phyloP scores from a whole-genome alignment of 768 basidiomycete species.

The Tricholoma hemisulphureum region DNA sequence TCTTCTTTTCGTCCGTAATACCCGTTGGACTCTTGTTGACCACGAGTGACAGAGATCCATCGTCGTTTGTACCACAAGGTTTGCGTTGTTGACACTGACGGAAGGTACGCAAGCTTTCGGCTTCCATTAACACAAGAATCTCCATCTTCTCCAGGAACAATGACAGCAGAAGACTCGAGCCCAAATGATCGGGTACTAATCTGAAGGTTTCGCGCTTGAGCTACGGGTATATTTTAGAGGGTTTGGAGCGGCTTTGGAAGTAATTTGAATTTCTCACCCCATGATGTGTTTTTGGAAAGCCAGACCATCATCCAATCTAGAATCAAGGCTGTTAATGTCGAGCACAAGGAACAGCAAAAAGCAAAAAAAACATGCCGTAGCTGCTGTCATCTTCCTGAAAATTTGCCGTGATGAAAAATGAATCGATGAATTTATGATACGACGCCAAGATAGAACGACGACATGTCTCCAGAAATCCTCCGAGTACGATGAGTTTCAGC shows the following conservation, averaged over 20 bases:
- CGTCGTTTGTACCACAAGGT: constrained; percentile 51
- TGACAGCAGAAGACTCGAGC: constrained; percentile 28
- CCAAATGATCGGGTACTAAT: constrained; percentile 32
- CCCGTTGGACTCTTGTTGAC: constrained; percentile 30
- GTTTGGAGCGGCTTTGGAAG: background rate
- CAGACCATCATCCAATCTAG: constrained; percentile 72
- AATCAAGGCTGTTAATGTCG: background rate
- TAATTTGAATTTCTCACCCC: constrained; percentile 38
- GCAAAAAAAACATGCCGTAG: constrained; percentile 42
- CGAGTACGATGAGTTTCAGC: constrained; percentile 60
- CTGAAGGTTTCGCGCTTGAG: constrained; percentile 15
- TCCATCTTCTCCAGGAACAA: constrained; percentile 39
- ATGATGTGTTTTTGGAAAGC: constrained; percentile 58
- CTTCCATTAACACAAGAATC: constrained; percentile 19
- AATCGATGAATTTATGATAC: constrained; percentile 45
- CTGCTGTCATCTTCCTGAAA: constrained; percentile 60
- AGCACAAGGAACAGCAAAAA: background rate
- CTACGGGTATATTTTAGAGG: background rate
- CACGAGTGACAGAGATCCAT: constrained; percentile 39
- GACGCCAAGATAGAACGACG: constrained; percentile 44
- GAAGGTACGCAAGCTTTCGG: constrained; percentile 43
- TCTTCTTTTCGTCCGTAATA: constrained; percentile 37
- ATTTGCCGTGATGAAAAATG: constrained; percentile 61
- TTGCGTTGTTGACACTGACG: constrained; percentile 38
- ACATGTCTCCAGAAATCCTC: constrained; percentile 57